Conservation (phyloP, 176 grass and related monocot species). For the Cenchrus fungigraminus region DNA sequence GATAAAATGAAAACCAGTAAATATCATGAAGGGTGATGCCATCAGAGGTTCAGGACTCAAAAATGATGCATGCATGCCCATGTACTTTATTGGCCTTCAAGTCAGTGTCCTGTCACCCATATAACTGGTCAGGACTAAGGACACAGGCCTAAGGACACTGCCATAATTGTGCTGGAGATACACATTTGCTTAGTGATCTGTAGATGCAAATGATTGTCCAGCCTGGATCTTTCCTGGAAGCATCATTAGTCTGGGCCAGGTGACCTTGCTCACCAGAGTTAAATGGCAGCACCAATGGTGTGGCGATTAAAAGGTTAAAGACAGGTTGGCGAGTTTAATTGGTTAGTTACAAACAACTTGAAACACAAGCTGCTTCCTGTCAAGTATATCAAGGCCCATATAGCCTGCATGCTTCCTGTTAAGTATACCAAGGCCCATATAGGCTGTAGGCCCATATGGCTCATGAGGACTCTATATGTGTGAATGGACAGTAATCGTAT, state of each 20-base stretch:
- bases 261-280: neutral
- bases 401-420: too few species aligned
- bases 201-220: neutral
- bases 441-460: too few species aligned
- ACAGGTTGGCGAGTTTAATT: neutral
- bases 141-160: neutral
- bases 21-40: neutral
- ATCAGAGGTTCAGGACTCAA: neutral
- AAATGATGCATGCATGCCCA: slow-evolving; percentile 12
- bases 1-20: slow-evolving; percentile 32
- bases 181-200: neutral
- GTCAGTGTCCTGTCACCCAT: neutral
- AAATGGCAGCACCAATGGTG: neutral
- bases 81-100: neutral
- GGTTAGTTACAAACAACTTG: neutral
- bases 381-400: too few species aligned
- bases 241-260: neutral
- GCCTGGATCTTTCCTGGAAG: neutral
- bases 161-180: neutral
- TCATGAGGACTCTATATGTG: too few species aligned
- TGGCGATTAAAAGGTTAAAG: too few species aligned
- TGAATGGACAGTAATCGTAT: too few species aligned
- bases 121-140: neutral
- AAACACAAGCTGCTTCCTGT: neutral
- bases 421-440: too few species aligned